Evolutionary conservation across 2,329 filamentous ascomycete species (phyloP), one percentile per base, ranked within the genome.

Genomic region (Neonectria faginata): DNA sequence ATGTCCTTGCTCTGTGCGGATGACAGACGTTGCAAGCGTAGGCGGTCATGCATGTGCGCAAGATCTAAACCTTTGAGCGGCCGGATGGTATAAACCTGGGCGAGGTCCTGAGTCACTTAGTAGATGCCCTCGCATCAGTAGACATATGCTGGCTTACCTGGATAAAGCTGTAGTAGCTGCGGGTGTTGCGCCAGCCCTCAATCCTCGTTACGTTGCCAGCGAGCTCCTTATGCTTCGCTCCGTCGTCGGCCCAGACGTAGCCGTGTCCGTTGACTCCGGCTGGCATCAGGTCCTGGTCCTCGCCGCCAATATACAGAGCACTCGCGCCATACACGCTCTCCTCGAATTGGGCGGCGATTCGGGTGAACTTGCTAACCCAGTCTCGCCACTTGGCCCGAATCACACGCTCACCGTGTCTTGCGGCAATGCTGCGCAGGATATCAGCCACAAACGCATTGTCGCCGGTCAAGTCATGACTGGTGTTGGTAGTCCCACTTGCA

Each of bases 81-180:
- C 44, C 88, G 83, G 64, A 89, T 80, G 2, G 84, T 86, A 76
- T 91, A 90, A 14, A 90, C 76, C 70, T 89, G 87, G 39, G 88
- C 88, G 62, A 91, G 82, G 76, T 92, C 89, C 88, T 91, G 67
- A 12, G 2, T 8, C 20, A n/a, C 53, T 74, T 58, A 76, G 67
- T 39, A 31, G 20, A 20, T 10, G 39, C 9, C n/a, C 39, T 31
- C 3, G 6, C 14, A 9, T 12, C 3, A 5, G 3, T 22, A 27
- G 14, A 3, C 20, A 29, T 18, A 25, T 5, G 20, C 16, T 10
- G 5, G 53, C 82, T 72, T 79, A 90, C 92, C 83, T 97, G 93
- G 68, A 98, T 95, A 76, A 93, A 98, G 70, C 92, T 94, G 80
- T 97, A 97, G 77, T 99, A 99, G 74, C 93, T 97, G 65, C 96